These are phyloP conservation scores for Starmerella bacillaris DNA, from an alignment of 805 yeast genomes.

Conservation along the genomic window DNA sequence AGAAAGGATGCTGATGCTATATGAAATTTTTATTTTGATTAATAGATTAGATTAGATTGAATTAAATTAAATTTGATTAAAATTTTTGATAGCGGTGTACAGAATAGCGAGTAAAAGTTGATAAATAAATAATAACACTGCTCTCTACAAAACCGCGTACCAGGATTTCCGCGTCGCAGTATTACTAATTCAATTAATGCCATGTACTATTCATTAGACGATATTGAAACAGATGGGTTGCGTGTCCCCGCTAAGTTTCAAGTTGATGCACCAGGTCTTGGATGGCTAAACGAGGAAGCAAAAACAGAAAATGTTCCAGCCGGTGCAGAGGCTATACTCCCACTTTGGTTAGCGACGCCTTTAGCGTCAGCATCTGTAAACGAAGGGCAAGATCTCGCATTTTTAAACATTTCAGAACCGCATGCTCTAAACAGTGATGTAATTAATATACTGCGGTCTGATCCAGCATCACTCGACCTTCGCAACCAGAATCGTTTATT, in stretches of 20 bases:
- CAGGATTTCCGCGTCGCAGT: too few species aligned
- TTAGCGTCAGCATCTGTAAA: constrained; percentile 37
- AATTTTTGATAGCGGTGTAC: too few species aligned
- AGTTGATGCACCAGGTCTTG: constrained; percentile 67
- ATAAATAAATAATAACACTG: too few species aligned
- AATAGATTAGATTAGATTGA: too few species aligned
- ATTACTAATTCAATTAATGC: too few species aligned
- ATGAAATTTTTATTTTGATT: too few species aligned
- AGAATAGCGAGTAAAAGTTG: too few species aligned
- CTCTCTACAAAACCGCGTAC: too few species aligned
- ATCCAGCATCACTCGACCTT: constrained; percentile 46
- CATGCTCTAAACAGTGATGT: constrained; percentile 47
- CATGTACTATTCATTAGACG: constrained; percentile 23
- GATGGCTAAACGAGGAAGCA: constrained; percentile 46
- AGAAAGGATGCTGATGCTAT: too few species aligned
- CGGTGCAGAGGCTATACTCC: constrained; percentile 37
- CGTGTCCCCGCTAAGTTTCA: constrained; percentile 67
- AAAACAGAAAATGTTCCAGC: constrained; percentile 22
- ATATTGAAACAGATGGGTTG: constrained; percentile 25
- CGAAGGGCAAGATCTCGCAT: constrained; percentile 27
- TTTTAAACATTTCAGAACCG: constrained; percentile 54
- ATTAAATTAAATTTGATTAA: too few species aligned
- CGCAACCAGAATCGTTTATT: constrained; percentile 49
- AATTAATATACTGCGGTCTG: constrained; percentile 65
- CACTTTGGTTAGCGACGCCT: constrained; percentile 74